Evolutionary conservation across 495 filamentous ascomycete genomes (phyloP), one percentile per base, ranked within the genome.

Genomic region (Aspergillus nidulans): DNA sequence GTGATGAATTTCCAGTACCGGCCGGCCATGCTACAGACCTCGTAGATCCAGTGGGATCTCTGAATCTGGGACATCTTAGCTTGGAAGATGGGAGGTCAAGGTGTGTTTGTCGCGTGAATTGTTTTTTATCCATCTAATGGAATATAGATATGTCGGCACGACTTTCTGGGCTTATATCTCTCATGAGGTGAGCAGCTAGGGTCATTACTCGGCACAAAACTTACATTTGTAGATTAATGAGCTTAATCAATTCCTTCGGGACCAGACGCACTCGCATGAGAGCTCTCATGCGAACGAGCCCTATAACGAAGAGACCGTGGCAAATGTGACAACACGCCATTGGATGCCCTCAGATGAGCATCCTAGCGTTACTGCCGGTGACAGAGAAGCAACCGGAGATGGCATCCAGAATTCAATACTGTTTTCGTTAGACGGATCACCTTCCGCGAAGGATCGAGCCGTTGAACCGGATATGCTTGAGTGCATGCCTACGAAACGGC

Each of bases 111-210:
- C 0, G 13, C 12, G 1, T 8, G n/a, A n/a, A n/a, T n/a, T n/a
- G n/a, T 7, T 2, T 30, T 36, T 25, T 1, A n/a, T 32, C 0
- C 9, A 9, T 26, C 19, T 49, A 49, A 49, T 34, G 7, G 10
- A 25, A 9, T 16, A 13, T 57, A 78, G 74, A 69, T 79, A 79
- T 55, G 75, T 79, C 23, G 74, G 75, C 40, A 79, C 75, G 6
- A 79, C 76, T 21, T 79, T 76, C 55, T 79, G 76, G 76, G 76
- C 76, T 16, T 79, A 75, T 56, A 76, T 79, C 16, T 75, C 73
- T n/a, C 68, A 73, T 30, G 75, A 79, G 64, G 76, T 77, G 69
- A 50, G 59, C 16, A 42, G 10, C 1, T 15, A 25, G 6, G 10
- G 1, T 39, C 19, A 6, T 8, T 3, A 7, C 6, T 7, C 6